Base-by-base conservation (phyloP, 176 grass and related monocot species). In the Musa beccarii region DNA sequence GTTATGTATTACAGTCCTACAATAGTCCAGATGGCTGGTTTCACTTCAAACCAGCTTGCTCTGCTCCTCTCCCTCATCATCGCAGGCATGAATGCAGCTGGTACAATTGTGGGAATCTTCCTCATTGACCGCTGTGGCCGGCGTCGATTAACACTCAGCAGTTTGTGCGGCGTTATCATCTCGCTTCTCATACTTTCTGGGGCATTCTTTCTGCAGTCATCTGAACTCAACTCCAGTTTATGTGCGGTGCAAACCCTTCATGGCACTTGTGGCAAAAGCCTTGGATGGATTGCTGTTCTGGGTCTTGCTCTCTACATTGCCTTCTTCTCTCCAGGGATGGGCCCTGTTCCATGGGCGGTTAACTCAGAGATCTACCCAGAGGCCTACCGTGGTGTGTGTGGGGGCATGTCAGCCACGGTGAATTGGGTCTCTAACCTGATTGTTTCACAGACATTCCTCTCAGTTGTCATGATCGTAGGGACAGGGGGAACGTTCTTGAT, bases 1-100 rank as follows among this genome's bases (percentile, higher is more conserved):
- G 95, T 98, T 26, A 98, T 98, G 95, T 98, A 98, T 67, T 98
- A 91, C 84, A 93, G 90, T 23, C 95, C 95, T 20, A 91, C 88
- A 0, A 93, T 98, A 2, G 90, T 98, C 49, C 95, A 93, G 85
- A 98, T 98, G 95, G 95, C 95, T 12, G 95, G 95, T 16, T 93
- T 93, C 72, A 76, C 88, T 24, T 93, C 90, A 70, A 98, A 98
- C 82, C 85, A 78, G 78, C 51, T 93, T 28, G 95, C 95, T 11
- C 82, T 98, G 65, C 95, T 93, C 20, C 83, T 98, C 2, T 93
- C 95, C 51, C 88, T 98, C 49, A 52, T 89, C 1, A 62, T 98
- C 0, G 90, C 95, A 1, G 82, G 65, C 29, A 79, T 98, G 78
- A 98, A 98, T 0, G 86, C 95, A 0, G 79, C 84, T 28, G 95